These are phyloP conservation scores for Saccharomyces mikatae DNA, from an alignment of 805 yeast species.

Conservation along the genomic window DNA sequence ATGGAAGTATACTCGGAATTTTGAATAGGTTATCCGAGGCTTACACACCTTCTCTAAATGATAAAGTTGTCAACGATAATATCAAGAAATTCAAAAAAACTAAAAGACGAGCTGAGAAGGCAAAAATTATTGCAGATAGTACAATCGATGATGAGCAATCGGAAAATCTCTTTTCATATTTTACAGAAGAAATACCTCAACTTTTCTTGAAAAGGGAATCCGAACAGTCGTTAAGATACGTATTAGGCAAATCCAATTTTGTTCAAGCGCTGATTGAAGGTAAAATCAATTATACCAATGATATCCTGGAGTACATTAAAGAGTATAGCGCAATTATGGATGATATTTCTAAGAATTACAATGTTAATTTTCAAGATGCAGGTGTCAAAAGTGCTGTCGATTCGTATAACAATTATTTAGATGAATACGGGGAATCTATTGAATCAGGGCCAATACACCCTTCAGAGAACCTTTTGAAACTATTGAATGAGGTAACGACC, in stretches of 20 bases:
- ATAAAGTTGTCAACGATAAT: conserved; percentile 73
- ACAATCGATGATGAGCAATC: conserved; percentile 18
- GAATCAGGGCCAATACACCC: conserved; percentile 2
- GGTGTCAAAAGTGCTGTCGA: conserved; percentile 59
- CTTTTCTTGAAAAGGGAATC: conserved; percentile 16
- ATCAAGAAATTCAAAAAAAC: conserved; percentile 45
- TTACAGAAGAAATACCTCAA: conserved; percentile 22
- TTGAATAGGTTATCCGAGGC: conserved; percentile 42
- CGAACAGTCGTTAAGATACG: conserved; percentile 19
- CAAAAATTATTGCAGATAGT: conserved; percentile 16
- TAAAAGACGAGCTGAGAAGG: conserved; percentile 17
- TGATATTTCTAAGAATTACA: conserved; percentile 45
- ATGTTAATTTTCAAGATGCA: conserved; percentile 69
- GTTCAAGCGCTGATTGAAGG: conserved; percentile 19
- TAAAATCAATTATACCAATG: conserved; percentile 16
- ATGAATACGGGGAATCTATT: conserved; percentile 9
- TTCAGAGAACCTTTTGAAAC: conserved; percentile 9
- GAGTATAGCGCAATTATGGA: conserved; percentile 39
- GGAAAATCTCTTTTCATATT: conserved; percentile 19
- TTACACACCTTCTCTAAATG: conserved; percentile 82
- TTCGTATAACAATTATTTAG: conserved; percentile 29
- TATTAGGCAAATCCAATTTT: conserved; percentile 22
- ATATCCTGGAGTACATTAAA: conserved; percentile 15
- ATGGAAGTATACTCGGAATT: conserved; percentile 28
- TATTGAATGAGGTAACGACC: conserved; percentile 8